Evolutionary conservation across 2,329 filamentous ascomycete species (phyloP).

Genomic region (Sporothrix euskadiensis): DNA sequence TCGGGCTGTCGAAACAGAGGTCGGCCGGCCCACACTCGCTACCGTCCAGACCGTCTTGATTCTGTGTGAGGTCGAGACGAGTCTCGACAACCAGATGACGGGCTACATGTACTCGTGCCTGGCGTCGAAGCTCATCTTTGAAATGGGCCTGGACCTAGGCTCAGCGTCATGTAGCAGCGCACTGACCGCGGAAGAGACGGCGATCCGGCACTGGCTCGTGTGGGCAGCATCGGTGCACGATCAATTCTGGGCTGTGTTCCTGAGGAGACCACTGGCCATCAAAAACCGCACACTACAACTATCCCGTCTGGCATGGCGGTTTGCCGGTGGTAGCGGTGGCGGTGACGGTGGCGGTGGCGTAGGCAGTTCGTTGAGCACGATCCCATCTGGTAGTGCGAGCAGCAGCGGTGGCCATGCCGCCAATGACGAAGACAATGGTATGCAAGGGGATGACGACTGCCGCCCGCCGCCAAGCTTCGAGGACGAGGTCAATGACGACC

Average conservation of each 20-base stretch:
- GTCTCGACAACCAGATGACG: constrained; percentile 28
- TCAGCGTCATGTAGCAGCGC: constrained; percentile 17
- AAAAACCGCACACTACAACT: constrained; percentile 25
- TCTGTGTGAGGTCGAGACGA: constrained; percentile 28
- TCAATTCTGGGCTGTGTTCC: constrained; percentile 27
- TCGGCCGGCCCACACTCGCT: constrained; percentile 20
- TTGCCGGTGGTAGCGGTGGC: not conserved
- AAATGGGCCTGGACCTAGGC: constrained; percentile 26
- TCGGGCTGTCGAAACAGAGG: constrained; percentile 23
- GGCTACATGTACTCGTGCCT: constrained; percentile 30
- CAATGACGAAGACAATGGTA: not conserved
- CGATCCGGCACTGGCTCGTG: constrained; percentile 29
- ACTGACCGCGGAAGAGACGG: constrained; percentile 22
- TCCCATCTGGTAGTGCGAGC: not conserved
- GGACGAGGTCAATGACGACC: constrained; percentile 27
- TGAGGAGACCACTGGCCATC: constrained; percentile 26
- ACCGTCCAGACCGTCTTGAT: constrained; percentile 29
- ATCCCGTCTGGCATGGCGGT: constrained; percentile 27
- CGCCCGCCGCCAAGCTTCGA: constrained; percentile 21
- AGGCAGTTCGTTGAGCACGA: not conserved
- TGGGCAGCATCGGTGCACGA: constrained; percentile 30
- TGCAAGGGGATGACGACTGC: not conserved
- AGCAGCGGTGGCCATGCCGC: not conserved
- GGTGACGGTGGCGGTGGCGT: no score
- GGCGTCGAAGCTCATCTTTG: constrained; percentile 28